Evolutionary conservation across 345 rosid genomes (phyloP).

Genomic region (sweet orange (Citrus sinensis)): DNA sequence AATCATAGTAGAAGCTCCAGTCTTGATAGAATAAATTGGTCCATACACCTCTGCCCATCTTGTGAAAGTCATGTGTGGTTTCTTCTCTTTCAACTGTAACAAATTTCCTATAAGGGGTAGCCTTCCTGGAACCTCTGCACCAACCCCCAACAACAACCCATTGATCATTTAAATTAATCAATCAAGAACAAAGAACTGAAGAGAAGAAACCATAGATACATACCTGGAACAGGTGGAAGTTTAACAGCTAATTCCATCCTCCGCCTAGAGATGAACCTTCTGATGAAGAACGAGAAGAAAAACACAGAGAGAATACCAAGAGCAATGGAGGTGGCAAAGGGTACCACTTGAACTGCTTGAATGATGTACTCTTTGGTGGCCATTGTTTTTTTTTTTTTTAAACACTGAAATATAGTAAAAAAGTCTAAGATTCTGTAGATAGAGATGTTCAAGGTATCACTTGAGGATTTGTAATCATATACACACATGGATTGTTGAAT

Average conservation of each 20-base stretch:
- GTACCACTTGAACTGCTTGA: constrained; percentile 15
- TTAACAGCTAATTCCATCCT: constrained; percentile 24
- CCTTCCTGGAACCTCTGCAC: constrained; percentile 32
- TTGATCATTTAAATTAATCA: neutral
- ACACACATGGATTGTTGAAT: neutral
- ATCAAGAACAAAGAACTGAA: neutral
- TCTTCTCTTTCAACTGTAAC: no score
- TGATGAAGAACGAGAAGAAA: constrained; percentile 28
- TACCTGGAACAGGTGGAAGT: constrained; percentile 69
- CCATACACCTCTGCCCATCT: no score
- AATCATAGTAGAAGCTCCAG: no score
- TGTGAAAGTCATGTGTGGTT: no score
- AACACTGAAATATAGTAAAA: neutral
- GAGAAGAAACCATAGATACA: neutral
- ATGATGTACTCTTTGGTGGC: constrained; percentile 7
- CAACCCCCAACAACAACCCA: constrained; percentile 13
- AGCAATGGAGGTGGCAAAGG: constrained; percentile 37
- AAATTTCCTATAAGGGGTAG: no score
- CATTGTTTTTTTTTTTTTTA: neutral
- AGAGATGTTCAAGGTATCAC: neutral
- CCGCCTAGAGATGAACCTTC: constrained; percentile 21
- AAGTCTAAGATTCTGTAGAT: neutral
- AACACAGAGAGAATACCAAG: constrained; percentile 37
- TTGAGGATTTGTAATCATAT: neutral
- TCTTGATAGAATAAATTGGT: no score